phyloP scores from a whole-genome alignment of 2,329 filamentous ascomycete species.

The Colletotrichum spinosum region DNA sequence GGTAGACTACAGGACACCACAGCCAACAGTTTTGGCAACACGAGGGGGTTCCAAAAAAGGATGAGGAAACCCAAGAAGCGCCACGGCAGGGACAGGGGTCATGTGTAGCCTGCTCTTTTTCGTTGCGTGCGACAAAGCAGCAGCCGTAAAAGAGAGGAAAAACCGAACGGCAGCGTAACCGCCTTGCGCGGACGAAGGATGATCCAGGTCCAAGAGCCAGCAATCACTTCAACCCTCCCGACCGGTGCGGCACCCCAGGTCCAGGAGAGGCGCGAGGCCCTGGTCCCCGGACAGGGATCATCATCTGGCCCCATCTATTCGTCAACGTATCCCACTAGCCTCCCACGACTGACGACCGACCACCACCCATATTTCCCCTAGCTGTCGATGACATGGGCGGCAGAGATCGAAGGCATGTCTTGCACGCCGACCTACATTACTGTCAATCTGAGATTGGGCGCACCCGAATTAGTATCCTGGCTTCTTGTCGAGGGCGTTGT shows the following conservation, averaged over 20 bases:
- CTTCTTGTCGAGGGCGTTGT: too few relatives aligned
- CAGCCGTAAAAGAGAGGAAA: background rate
- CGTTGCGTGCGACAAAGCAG: slow-evolving; percentile 18
- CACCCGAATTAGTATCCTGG: too few relatives aligned
- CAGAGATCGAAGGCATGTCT: background rate
- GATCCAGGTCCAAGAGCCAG: slow-evolving; percentile 35
- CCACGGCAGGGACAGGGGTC: too few relatives aligned
- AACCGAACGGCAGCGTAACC: slow-evolving; percentile 20
- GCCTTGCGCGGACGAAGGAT: slow-evolving; percentile 30
- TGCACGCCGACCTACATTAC: background rate
- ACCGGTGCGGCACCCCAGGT: slow-evolving; percentile 24
- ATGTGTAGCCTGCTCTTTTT: slow-evolving; percentile 2
- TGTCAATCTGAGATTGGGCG: too few relatives aligned
- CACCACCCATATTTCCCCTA: slow-evolving; percentile 15
- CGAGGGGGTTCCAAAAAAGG: too few relatives aligned
- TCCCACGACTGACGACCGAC: slow-evolving; percentile 20
- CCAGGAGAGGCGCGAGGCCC: slow-evolving; percentile 28
- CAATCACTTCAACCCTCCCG: slow-evolving; percentile 10
- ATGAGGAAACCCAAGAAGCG: too few relatives aligned
- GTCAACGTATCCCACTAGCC: slow-evolving; percentile 25
- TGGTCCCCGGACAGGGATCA: slow-evolving; percentile 35
- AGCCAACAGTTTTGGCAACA: too few relatives aligned
- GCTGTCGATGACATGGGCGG: slow-evolving; percentile 19
- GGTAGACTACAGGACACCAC: too few relatives aligned
- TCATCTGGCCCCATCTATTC: slow-evolving; percentile 29